Conservation (phyloP, 805 yeast genomes). For the Phaffomyces opuntiae region DNA sequence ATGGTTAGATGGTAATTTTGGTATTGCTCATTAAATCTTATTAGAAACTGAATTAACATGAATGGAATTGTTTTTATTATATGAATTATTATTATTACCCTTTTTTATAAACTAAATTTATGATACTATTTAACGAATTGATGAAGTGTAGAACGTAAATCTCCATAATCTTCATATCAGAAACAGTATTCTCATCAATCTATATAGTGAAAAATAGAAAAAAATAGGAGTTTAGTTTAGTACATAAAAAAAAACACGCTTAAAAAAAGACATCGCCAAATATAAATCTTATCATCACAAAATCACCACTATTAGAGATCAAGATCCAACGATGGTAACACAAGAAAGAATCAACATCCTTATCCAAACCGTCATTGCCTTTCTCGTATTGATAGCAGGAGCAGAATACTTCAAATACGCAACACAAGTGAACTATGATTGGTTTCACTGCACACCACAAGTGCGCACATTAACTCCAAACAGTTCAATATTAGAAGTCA, state of each 20-base stretch:
- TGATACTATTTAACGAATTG: neutral
- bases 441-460: constrained; percentile 38
- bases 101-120: neutral
- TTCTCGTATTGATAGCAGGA: constrained; percentile 30
- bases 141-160: too few relatives aligned
- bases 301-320: neutral
- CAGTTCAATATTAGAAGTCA: constrained; percentile 25
- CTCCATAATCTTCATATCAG: too few relatives aligned
- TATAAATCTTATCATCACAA: too few relatives aligned
- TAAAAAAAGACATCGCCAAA: too few relatives aligned
- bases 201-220: too few relatives aligned
- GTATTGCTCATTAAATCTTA: constrained; percentile 8
- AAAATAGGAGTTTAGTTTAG: too few relatives aligned
- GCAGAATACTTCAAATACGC: constrained; percentile 37
- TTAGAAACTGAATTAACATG: neutral
- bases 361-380: constrained; percentile 23
- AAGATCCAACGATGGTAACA: constrained; percentile 7
- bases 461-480: constrained; percentile 17
- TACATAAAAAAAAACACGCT: neutral
- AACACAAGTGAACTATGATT: constrained; percentile 34
- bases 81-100: too few relatives aligned
- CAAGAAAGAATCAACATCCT: constrained; percentile 17
- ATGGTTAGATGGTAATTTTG: constrained; percentile 71
- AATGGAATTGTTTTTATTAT: neutral
- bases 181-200: too few relatives aligned